These are phyloP conservation scores for Metschnikowia noctiluminum DNA, from an alignment of 805 yeast genomes.

Conservation along the genomic window DNA sequence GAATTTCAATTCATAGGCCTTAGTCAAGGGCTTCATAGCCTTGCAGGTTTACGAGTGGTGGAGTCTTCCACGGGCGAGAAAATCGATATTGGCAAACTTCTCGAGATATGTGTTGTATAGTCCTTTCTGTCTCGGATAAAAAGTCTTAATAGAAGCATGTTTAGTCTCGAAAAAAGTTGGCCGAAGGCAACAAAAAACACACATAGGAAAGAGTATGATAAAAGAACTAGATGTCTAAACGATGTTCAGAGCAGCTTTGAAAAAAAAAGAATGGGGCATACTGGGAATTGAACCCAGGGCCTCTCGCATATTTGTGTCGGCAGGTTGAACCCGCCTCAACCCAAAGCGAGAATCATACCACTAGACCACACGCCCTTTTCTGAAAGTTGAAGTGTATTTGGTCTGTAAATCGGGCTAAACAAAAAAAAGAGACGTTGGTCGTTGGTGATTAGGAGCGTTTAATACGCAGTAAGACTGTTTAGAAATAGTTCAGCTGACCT, in stretches of 20 bases:
- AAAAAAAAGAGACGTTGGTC: no score
- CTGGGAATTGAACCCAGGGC: constrained; percentile 26
- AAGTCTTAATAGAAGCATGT: background rate
- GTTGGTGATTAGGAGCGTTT: no score
- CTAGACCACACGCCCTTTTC: constrained; percentile 23
- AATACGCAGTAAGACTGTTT: no score
- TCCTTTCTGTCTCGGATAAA: no score
- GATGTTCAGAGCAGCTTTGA: background rate
- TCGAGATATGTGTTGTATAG: constrained; percentile 58
- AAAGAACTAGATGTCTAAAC: background rate
- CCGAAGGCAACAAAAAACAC: background rate
- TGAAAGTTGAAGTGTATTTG: background rate
- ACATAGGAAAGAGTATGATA: no score
- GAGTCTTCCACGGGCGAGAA: constrained; percentile 65
- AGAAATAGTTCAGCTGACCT: no score
- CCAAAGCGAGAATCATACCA: constrained; percentile 26
- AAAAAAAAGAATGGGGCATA: constrained; percentile 17
- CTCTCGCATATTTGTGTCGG: constrained; percentile 17
- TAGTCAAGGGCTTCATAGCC: constrained; percentile 58
- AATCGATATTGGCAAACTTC: constrained; percentile 63
- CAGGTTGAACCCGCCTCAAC: background rate
- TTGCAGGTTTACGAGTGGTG: constrained; percentile 62
- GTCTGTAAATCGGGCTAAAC: no score
- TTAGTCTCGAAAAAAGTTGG: no score
- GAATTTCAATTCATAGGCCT: constrained; percentile 59